Evolutionary conservation across 108 stramenopile genomes (phyloP), one percentile per base, ranked within the genome.

Genomic region (Cyclotella cryptica): DNA sequence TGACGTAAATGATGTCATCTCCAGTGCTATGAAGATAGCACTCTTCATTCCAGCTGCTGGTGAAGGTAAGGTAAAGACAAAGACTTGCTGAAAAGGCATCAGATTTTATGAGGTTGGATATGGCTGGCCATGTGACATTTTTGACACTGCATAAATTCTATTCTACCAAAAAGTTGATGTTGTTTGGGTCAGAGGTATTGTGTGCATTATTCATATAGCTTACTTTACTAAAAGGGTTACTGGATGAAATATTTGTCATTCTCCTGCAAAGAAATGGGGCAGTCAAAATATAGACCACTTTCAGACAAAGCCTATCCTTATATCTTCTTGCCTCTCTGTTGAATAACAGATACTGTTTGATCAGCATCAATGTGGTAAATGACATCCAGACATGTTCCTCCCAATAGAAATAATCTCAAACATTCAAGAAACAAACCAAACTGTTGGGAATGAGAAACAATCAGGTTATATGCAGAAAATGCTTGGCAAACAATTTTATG

Each of bases 381-480:
- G 91, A 94, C 18, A 90, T 85, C 17, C 91, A 91, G 7, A 91
- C 93, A 15, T 79, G 77, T 8, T 45, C 74, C 70, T 81, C 86
- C 91, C 93, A 94, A 12, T 66, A 69, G n/a, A n/a, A n/a, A n/a
- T n/a, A n/a, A n/a, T n/a, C n/a, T n/a, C n/a, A n/a, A n/a, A n/a
- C n/a, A n/a, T n/a, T 44, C 51, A 11, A 10, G 14, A 54, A 30
- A 29, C 9, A 13, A 7, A 66, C 15, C 18, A 63, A 35, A 3
- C 1, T 7, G 10, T 44, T 70, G 17, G 26, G 12, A 17, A 0
- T 13, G 18, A 66, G 17, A 19, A n/a, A 67, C 30, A 49, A 1
- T 27, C 24, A 51, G 11, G 44, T 13, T 4, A 13, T 26, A 8
- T 17, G 24, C 12, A 43, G 13, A 49, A 3, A 27, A 12, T 15